A percentile compares a stretch with the other conserved stretches of the same genome.
These are phyloP conservation scores for Xerocomus potaroensis DNA, from an alignment of 768 basidiomycete species.

Conservation along the genomic window DNA sequence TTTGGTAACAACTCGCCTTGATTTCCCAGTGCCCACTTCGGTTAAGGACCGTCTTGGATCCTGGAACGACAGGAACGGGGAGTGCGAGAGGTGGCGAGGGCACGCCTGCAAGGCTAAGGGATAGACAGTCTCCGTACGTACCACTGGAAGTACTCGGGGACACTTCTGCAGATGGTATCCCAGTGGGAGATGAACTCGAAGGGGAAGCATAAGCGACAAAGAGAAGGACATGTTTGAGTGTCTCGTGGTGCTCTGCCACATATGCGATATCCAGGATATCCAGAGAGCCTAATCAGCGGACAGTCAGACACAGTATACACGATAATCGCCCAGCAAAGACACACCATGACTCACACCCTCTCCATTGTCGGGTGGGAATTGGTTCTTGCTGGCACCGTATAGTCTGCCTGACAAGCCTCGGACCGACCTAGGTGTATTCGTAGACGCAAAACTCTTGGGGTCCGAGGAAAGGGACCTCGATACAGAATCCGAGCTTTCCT, in stretches of 20 bases:
- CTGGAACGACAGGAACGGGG: slow-evolving; percentile 53
- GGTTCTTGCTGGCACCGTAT: slow-evolving; percentile 19
- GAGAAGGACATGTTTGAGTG: slow-evolving; percentile 72
- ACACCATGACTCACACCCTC: slow-evolving; percentile 15
- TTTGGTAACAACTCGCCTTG: slow-evolving; percentile 48
- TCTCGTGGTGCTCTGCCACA: slow-evolving; percentile 81
- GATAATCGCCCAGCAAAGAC: background rate
- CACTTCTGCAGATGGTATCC: slow-evolving; percentile 57
- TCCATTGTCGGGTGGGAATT: slow-evolving; percentile 11
- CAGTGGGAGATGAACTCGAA: slow-evolving; percentile 34
- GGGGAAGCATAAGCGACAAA: slow-evolving; percentile 46
- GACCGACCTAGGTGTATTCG: slow-evolving; percentile 8
- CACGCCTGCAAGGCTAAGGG: slow-evolving; percentile 56
- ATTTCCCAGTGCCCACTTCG: slow-evolving; percentile 66
- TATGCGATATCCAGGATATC: slow-evolving; percentile 46
- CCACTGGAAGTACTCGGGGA: slow-evolving; percentile 42
- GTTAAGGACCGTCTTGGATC: slow-evolving; percentile 54
- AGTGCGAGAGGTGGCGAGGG: slow-evolving; percentile 56
- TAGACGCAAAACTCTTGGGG: slow-evolving; percentile 1
- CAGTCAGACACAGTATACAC: slow-evolving; percentile 2
- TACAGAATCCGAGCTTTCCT: slow-evolving; percentile 6
- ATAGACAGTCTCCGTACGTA: slow-evolving; percentile 47
- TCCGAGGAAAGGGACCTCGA: slow-evolving; percentile 19
- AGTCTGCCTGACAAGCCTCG: slow-evolving; percentile 22
- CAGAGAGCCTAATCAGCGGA: slow-evolving; percentile 24